These are phyloP conservation scores for Trametes elegans DNA, from an alignment of 768 basidiomycete genomes.

Conservation along the genomic window DNA sequence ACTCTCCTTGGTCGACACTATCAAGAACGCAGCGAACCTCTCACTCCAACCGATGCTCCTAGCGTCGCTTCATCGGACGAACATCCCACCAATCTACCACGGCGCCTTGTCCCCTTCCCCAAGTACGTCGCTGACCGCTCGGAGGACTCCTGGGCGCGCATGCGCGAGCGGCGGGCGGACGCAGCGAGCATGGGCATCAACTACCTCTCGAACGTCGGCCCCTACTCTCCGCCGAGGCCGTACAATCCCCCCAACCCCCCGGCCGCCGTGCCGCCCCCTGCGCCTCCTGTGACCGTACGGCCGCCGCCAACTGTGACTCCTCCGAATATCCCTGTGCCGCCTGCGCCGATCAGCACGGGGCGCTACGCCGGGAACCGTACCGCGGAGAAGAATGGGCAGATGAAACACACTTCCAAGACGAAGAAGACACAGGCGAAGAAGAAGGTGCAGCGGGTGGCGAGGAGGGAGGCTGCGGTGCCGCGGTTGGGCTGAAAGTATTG, in stretches of 20 bases:
- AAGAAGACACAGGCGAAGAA: constrained; percentile 1
- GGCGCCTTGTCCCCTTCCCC: constrained; percentile 12
- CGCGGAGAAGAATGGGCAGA: constrained; percentile 1
- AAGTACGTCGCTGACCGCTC: constrained; percentile 23
- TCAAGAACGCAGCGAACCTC: constrained; percentile 7
- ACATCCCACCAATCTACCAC: not conserved
- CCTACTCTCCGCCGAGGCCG: constrained; percentile 2
- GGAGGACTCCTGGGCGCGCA: constrained; percentile 4
- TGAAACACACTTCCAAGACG: constrained; percentile 6
- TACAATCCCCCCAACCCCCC: not conserved
- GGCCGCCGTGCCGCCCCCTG: not conserved
- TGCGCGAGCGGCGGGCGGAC: constrained; percentile 6
- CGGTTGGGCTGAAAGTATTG: no score
- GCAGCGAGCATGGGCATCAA: constrained; percentile 5
- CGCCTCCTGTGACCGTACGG: not conserved
- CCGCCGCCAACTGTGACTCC: not conserved
- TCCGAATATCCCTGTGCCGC: not conserved
- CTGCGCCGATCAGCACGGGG: no score
- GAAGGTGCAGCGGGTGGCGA: no score
- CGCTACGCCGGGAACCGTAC: not conserved
- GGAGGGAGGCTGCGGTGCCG: no score
- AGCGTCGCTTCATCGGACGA: not conserved
- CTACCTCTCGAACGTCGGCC: constrained; percentile 24
- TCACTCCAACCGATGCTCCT: not conserved
- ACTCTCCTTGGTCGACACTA: constrained; percentile 27